These are phyloP conservation scores for Erysimum cheiri DNA, from an alignment of 441 rosid genomes.

Conservation along the genomic window DNA sequence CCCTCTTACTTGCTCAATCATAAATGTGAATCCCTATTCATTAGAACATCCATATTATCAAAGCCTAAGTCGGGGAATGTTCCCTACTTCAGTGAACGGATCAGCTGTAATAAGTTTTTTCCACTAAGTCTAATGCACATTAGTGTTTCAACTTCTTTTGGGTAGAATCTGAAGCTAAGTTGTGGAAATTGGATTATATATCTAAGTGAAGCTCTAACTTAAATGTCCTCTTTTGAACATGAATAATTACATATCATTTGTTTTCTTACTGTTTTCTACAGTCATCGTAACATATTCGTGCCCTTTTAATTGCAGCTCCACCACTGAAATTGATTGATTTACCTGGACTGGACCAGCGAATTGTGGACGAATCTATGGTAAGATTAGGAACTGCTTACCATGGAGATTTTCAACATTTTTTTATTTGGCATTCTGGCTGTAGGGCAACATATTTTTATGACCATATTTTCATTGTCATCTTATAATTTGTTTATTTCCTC, in stretches of 20 bases:
- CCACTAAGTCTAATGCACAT: conserved; percentile 13
- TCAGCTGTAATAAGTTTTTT: conserved; percentile 16
- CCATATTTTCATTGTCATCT: conserved; percentile 25
- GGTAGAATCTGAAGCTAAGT: conserved; percentile 14
- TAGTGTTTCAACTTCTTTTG: conserved; percentile 2
- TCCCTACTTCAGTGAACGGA: conserved; percentile 8
- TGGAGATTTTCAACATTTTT: not conserved
- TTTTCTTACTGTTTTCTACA: conserved; percentile 11
- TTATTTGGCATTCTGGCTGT: conserved; percentile 10
- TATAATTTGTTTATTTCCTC: conserved; percentile 37
- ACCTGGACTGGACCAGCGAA: conserved; percentile 77
- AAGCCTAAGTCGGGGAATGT: conserved; percentile 19
- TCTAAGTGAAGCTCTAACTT: conserved; percentile 11
- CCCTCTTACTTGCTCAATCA: conserved; percentile 16
- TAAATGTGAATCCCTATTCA: conserved; percentile 6
- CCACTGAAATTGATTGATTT: conserved; percentile 72
- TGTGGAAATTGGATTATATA: conserved; percentile 18
- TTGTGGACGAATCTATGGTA: conserved; percentile 70
- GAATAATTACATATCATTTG: conserved; percentile 11
- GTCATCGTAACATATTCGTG: conserved; percentile 22
- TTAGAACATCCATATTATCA: conserved; percentile 7
- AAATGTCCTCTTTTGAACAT: conserved; percentile 20
- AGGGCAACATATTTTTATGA: conserved; percentile 18
- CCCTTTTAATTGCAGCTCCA: conserved; percentile 60
- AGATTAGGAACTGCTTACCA: conserved; percentile 37